Evolutionary conservation across 306 rosid species (phyloP).

Genomic region (Quercus engelmannii): DNA sequence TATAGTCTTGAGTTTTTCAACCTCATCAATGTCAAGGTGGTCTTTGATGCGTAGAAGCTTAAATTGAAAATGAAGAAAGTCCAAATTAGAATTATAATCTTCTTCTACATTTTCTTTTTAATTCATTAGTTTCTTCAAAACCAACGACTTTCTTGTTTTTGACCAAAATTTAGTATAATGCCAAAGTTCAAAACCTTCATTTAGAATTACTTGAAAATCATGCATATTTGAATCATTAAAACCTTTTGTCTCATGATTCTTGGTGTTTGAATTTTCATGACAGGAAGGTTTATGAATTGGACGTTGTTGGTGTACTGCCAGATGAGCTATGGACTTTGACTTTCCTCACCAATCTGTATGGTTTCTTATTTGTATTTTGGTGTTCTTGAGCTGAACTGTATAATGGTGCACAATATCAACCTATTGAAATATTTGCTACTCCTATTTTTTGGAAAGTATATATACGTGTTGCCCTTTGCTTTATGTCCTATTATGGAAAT

Average conservation of each 20-base stretch:
- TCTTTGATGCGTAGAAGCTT: too few species aligned
- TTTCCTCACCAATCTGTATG: constrained; percentile 57
- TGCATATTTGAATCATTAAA: neutral
- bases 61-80: too few species aligned
- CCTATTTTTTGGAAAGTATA: neutral
- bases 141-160: too few species aligned
- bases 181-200: neutral
- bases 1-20: too few species aligned
- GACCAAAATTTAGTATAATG: neutral
- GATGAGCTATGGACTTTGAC: constrained; percentile 70
- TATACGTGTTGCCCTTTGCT: neutral
- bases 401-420: neutral
- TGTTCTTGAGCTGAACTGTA: neutral
- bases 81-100: too few species aligned
- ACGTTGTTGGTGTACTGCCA: constrained; percentile 57
- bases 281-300: constrained; percentile 56
- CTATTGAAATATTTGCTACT: neutral
- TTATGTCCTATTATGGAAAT: neutral
- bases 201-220: neutral
- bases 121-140: too few species aligned
- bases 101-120: too few species aligned
- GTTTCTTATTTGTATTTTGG: neutral
- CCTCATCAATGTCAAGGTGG: too few species aligned
- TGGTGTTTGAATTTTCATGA: neutral
- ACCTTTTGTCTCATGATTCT: neutral